phyloP scores from a whole-genome alignment of 2,329 filamentous ascomycete species.

The Monosporascus ibericus region DNA sequence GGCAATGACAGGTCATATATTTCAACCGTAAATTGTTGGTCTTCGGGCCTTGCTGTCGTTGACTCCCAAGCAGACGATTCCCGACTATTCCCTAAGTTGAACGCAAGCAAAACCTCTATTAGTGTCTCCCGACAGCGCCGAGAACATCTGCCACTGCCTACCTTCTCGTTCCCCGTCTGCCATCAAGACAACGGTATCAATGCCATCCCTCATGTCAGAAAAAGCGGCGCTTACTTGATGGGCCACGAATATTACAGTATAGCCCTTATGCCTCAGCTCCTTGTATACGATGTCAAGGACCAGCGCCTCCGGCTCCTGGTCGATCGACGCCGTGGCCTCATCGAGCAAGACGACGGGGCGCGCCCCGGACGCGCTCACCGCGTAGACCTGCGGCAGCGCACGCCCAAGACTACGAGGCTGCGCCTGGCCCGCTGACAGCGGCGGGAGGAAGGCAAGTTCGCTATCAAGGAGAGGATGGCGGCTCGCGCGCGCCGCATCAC shows the following conservation, averaged over 20 bases:
- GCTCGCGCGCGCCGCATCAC: background rate
- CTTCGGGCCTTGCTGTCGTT: no score
- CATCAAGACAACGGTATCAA: slow-evolving; percentile 22
- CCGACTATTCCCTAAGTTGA: no score
- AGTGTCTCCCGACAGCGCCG: background rate
- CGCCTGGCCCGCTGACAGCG: slow-evolving; percentile 26
- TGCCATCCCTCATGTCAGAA: slow-evolving; percentile 15
- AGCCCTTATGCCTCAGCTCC: slow-evolving; percentile 17
- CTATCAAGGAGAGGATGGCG: slow-evolving; percentile 18
- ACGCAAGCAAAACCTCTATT: no score
- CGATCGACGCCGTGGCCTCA: slow-evolving; percentile 26
- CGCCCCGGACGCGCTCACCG: slow-evolving; percentile 1
- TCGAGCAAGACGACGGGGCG: slow-evolving; percentile 28
- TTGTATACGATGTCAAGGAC: slow-evolving; percentile 26
- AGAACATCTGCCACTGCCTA: background rate
- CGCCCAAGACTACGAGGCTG: slow-evolving; percentile 28
- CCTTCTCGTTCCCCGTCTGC: slow-evolving; percentile 15
- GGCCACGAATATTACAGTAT: slow-evolving; percentile 30
- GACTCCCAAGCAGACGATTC: no score
- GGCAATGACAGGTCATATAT: no score
- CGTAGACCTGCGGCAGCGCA: slow-evolving; percentile 19
- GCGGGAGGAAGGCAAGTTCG: slow-evolving; percentile 17
- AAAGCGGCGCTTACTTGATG: slow-evolving; percentile 25
- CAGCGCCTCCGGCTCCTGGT: slow-evolving; percentile 24
- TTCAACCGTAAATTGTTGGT: no score